These are phyloP conservation scores for Ceratobasidium sp. DNA, from an alignment of 1,284 basidiomycete genomes.

Conservation along the genomic window DNA sequence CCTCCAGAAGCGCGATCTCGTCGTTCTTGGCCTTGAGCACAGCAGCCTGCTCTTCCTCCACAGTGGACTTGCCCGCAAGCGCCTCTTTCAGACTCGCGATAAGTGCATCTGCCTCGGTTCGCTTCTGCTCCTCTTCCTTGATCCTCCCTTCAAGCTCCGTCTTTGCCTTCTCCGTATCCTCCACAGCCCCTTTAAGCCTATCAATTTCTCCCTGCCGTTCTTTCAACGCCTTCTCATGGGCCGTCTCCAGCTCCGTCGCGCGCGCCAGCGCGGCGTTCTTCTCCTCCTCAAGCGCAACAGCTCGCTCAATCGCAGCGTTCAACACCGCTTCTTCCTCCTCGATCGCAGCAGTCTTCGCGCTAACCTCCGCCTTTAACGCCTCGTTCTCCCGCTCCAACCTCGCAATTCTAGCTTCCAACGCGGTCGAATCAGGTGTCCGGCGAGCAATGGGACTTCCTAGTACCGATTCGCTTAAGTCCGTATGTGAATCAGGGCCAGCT, in stretches of 20 bases:
- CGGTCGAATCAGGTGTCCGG: conserved; percentile 10
- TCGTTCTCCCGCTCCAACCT: conserved; percentile 56
- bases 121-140: conserved; percentile 60
- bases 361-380: conserved; percentile 53
- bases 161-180: conserved; percentile 42
- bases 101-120: conserved; percentile 57
- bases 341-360: conserved; percentile 40
- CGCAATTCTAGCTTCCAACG: conserved; percentile 47
- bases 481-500: conserved; percentile 55
- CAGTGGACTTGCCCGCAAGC: conserved; percentile 67
- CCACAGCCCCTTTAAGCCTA: not conserved
- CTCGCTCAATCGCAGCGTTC: conserved; percentile 43
- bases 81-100: conserved; percentile 66
- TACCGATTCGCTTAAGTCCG: conserved; percentile 19
- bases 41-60: conserved; percentile 66
- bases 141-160: conserved; percentile 63
- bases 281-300: conserved; percentile 60
- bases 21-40: conserved; percentile 68
- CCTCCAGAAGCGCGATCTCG: conserved; percentile 68
- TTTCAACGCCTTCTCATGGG: conserved; percentile 62
- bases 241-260: conserved; percentile 65
- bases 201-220: conserved; percentile 69
- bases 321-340: conserved; percentile 49
- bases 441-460: conserved; percentile 18
- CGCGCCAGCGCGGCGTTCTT: conserved; percentile 62